phyloP scores from a whole-genome alignment of 2,329 filamentous ascomycete species.

The Trichoderma aggressivum region DNA sequence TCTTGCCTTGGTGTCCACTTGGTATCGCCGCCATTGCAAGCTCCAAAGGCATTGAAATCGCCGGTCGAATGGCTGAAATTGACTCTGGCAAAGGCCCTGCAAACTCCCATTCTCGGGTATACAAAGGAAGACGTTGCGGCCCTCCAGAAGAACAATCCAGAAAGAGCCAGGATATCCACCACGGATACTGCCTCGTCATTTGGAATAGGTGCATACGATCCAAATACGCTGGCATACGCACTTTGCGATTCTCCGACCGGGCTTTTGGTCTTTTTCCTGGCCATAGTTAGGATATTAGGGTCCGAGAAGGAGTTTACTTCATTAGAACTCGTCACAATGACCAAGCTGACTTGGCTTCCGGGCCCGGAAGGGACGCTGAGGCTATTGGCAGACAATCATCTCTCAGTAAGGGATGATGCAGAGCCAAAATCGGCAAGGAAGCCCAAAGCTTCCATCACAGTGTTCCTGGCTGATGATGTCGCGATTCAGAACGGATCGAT shows the following conservation, averaged over 20 bases:
- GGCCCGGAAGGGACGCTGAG: constrained; percentile 60
- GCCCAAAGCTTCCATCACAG: constrained; percentile 45
- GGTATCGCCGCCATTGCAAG: constrained; percentile 52
- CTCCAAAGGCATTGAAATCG: constrained; percentile 45
- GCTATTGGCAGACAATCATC: constrained; percentile 47
- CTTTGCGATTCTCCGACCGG: constrained; percentile 61
- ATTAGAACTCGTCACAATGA: constrained; percentile 57
- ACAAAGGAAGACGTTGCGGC: constrained; percentile 48
- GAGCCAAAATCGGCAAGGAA: constrained; percentile 26
- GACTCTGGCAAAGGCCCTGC: constrained; percentile 49
- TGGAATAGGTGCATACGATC: constrained; percentile 37
- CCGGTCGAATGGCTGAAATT: constrained; percentile 54
- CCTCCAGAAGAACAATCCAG: constrained; percentile 29
- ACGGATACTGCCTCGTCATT: constrained; percentile 25
- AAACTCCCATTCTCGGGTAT: constrained; percentile 54
- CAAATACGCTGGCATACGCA: constrained; percentile 57
- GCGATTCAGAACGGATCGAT: constrained; percentile 16
- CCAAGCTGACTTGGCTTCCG: constrained; percentile 63
- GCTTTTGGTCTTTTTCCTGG: constrained; percentile 52
- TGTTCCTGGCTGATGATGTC: constrained; percentile 41
- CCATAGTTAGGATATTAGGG: constrained; percentile 41
- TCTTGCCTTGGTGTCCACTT: constrained; percentile 60
- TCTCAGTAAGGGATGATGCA: constrained; percentile 28
- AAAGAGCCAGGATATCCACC: constrained; percentile 16
- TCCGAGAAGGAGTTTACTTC: constrained; percentile 42